Base-by-base conservation (phyloP, 2,329 filamentous ascomycete genomes). In the Dactylellina parvicollis region DNA sequence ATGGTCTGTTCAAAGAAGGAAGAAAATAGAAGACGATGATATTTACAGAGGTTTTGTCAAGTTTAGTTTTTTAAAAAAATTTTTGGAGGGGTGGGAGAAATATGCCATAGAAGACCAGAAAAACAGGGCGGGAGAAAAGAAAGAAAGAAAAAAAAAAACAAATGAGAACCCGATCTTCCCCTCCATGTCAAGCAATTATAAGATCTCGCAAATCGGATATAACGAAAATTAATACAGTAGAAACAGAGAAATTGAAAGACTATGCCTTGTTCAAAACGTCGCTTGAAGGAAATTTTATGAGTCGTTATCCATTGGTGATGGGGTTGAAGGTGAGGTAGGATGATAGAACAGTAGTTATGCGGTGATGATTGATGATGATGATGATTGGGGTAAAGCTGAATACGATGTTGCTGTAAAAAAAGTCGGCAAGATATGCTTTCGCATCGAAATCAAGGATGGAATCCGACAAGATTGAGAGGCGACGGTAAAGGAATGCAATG, bases 231-330 rank as follows among this genome's bases (percentile, higher is more conserved):
- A 44, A 46, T 44, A 36, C 20, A 49, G 44, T 10, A 54, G 26
- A 44, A 50, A 30, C n/a, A 49, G 24, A 20, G 34, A 32, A 62
- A 30, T 24, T 20, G 32, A 28, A 49, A 40, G 22, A 34, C 1
- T 42, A 42, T 30, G 52, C 52, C 44, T 36, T 36, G 42, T 50
- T 52, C 44, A 22, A 16, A 30, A 44, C 14, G 36, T 62, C 46
- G 47, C 46, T 54, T 10, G 46, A 64, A 36, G 20, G 22, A 42
- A 42, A 42, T 42, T n/a, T 34, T 42, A 42, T 28, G 30, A 34
- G 52, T 59, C 18, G 62, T 67, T 49, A 50, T 50, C 47, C 47
- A 50, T 50, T 56, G 42, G 34, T 52, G 24, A 52, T 54, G 40
- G 24, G 38, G 20, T 24, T 36, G 40, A 44, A n/a, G n/a, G n/a